Evolutionary conservation across 805 yeast species (phyloP).

Genomic region (Myxozyma mucilagina): DNA sequence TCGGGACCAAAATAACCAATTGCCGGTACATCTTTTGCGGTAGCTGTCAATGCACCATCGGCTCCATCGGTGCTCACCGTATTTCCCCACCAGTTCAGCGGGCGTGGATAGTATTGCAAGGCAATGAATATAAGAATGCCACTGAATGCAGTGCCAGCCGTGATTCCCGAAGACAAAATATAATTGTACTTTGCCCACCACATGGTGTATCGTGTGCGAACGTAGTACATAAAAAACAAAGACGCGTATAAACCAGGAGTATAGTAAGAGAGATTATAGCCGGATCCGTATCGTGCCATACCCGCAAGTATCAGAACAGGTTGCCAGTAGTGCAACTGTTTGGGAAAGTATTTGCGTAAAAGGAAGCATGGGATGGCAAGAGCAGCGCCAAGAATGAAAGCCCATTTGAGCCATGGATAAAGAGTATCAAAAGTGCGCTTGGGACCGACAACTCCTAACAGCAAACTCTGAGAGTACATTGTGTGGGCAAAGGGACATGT

Average conservation of each 20-base stretch:
- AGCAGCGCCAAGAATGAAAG: constrained; percentile 58
- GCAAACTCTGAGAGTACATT: constrained; percentile 55
- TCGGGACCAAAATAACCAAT: constrained; percentile 17
- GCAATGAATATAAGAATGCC: constrained; percentile 58
- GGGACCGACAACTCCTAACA: constrained; percentile 69
- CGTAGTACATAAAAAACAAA: constrained; percentile 54
- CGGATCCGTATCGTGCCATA: constrained; percentile 22
- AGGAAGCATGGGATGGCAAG: constrained; percentile 47
- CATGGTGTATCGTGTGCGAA: constrained; percentile 54
- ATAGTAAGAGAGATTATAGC: constrained; percentile 72
- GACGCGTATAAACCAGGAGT: constrained; percentile 69
- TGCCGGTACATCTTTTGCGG: constrained; percentile 4
- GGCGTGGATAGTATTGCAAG: constrained; percentile 45
- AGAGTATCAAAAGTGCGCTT: constrained; percentile 55
- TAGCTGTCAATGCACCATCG: constrained; percentile 19
- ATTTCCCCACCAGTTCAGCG: constrained; percentile 68
- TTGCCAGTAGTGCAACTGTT: constrained; percentile 49
- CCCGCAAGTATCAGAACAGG: constrained; percentile 62
- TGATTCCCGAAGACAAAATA: constrained; percentile 62
- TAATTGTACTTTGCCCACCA: constrained; percentile 82
- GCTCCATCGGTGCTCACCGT: constrained; percentile 28
- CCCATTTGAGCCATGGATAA: constrained; percentile 57
- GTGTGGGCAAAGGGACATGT: constrained; percentile 50
- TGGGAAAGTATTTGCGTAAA: constrained; percentile 5
- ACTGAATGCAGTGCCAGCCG: constrained; percentile 65